These are phyloP conservation scores for Tephrocybe sp. DNA, from an alignment of 768 basidiomycete species.

Conservation along the genomic window DNA sequence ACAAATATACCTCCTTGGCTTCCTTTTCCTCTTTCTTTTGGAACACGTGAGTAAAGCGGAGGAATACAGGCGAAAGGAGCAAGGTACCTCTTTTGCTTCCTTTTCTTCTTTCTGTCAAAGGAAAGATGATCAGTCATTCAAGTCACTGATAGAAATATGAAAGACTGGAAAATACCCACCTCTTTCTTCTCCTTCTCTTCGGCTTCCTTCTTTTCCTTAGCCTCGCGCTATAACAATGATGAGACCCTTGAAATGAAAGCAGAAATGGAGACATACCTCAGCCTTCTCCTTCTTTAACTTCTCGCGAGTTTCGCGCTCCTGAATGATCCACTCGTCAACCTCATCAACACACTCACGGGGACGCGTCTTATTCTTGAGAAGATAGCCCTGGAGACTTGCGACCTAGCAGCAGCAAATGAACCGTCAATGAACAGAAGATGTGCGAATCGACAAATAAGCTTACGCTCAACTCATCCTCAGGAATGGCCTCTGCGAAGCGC, in stretches of 20 bases:
- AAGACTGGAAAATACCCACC: slow-evolving; percentile 22
- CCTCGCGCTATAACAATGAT: slow-evolving; percentile 59
- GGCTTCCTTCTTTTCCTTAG: slow-evolving; percentile 76
- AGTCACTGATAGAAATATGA: not conserved
- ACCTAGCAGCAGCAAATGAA: slow-evolving; percentile 49
- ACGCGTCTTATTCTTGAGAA: slow-evolving; percentile 89
- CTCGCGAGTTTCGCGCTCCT: slow-evolving; percentile 82
- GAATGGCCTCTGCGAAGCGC: slow-evolving; percentile 79
- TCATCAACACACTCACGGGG: slow-evolving; percentile 84
- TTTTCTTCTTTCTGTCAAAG: slow-evolving; percentile 47
- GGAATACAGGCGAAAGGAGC: not conserved
- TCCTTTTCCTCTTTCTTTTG: slow-evolving; percentile 45
- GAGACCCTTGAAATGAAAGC: slow-evolving; percentile 12
- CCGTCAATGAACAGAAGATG: not conserved
- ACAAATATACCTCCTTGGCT: slow-evolving; percentile 38
- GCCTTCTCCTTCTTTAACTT: slow-evolving; percentile 82
- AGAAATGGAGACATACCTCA: slow-evolving; percentile 36
- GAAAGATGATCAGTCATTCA: slow-evolving; percentile 2
- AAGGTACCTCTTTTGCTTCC: slow-evolving; percentile 47
- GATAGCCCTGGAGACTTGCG: slow-evolving; percentile 81
- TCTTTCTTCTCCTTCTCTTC: slow-evolving; percentile 63
- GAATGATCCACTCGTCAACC: slow-evolving; percentile 72
- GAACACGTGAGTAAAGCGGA: not conserved
- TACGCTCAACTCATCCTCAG: slow-evolving; percentile 87
- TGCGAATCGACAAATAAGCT: slow-evolving; percentile 18